Evolutionary conservation across 208 protist genomes (phyloP).

Genomic region (Acanthamoeba rhysodes): DNA sequence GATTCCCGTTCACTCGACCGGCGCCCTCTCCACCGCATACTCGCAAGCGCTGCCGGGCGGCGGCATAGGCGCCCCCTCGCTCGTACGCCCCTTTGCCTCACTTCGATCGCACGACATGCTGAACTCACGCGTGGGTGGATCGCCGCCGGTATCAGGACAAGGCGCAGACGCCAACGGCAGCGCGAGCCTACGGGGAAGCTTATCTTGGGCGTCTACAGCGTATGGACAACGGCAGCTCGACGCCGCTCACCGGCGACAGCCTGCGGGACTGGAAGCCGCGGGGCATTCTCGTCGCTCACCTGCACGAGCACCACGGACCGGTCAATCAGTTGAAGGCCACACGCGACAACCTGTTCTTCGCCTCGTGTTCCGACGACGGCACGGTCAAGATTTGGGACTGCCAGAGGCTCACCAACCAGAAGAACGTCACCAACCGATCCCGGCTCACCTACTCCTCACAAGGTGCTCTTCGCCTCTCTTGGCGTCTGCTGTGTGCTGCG

Average conservation of each 20-base stretch:
- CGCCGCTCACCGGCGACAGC: slow-evolving; percentile 23
- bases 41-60: background rate
- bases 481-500: background rate
- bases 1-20: background rate
- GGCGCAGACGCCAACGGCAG: background rate
- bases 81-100: background rate
- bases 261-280: slow-evolving; percentile 74
- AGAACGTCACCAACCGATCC: slow-evolving; percentile 84
- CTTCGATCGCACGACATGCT: no score
- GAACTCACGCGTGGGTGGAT: no score
- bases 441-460: slow-evolving; percentile 81
- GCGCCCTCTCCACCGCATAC: background rate
- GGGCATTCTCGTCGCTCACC: slow-evolving; percentile 83
- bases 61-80: background rate
- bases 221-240: slow-evolving; percentile 28
- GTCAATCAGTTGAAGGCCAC: slow-evolving; percentile 84
- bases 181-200: background rate
- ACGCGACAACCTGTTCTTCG: slow-evolving; percentile 86
- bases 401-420: slow-evolving; percentile 79
- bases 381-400: slow-evolving; percentile 88
- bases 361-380: slow-evolving; percentile 83
- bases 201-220: background rate
- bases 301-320: slow-evolving; percentile 80
- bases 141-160: background rate
- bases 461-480: slow-evolving; percentile 62